Base-by-base conservation (phyloP, 768 basidiomycete species). In the Trametes maxima region DNA sequence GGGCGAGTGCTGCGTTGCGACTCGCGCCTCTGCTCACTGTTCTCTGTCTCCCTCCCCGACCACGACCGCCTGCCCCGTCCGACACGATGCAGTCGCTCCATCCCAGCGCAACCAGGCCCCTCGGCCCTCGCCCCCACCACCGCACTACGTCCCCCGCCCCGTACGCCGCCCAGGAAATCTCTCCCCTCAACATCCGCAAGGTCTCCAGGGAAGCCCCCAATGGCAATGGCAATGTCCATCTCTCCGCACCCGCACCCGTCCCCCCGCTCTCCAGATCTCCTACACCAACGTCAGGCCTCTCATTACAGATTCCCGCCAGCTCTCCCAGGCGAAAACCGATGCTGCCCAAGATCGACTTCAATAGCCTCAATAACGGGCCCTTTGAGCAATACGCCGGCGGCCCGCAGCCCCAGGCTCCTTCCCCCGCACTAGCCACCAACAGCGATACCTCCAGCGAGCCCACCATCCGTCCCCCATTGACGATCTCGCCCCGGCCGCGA, bases 61-160 rank as follows among this genome's bases (percentile, higher is more conserved):
- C 66, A 54, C n/a, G n/a, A n/a, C 55, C 63, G 25, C 57, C 64
- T 40, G 63, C 64, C 53, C 46, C 68, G 52, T 63, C 57, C 48
- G 40, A 58, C 62, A 57, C 70, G 52, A 69, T 71, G 66, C 67
- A 69, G 48, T 68, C 71, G 56, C 59, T 68, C 54, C 72, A 69
- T 48, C 59, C 70, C 22, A 60, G 58, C 57, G 67, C 69, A 12
- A 59, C 73, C 19, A 78, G 82, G 55, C 85, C 85, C 42, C 72
- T 77, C 57, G 85, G 85, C 25, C 85, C 85, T 45, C 81, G 84
- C 35, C 76, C 67, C 14, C 65, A 74, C 45, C 75, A 67, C 45
- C 78, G 81, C 36, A 68, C 81, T 0, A 70, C 80, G 42, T 84
- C 79, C 6, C 82, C 79, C 0, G 71, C 75, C 28, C 70, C 73